A percentile compares a stretch with the other conserved stretches of the same genome.
phyloP scores from a whole-genome alignment of 192 early-diverging fungal species.

The Umbelopsis vinacea region DNA sequence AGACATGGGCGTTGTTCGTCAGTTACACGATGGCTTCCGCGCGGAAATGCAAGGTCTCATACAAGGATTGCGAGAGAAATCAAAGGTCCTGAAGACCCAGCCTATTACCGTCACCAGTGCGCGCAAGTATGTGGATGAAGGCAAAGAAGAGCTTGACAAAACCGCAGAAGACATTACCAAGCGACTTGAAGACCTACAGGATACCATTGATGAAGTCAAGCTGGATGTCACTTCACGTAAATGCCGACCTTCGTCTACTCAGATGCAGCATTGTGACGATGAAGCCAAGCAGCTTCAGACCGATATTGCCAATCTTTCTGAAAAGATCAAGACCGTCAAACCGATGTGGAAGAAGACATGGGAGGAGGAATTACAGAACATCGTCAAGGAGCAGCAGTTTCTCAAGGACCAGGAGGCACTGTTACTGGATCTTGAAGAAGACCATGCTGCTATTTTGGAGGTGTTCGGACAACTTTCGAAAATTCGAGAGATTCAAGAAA shows the following conservation, averaged over 20 bases:
- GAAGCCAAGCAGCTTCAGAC: constrained; percentile 50
- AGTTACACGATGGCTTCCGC: constrained; percentile 54
- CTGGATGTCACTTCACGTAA: constrained; percentile 69
- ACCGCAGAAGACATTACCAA: constrained; percentile 51
- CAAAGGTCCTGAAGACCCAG: constrained; percentile 31
- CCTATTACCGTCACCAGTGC: constrained; percentile 26
- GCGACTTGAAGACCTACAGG: constrained; percentile 66
- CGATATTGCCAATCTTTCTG: constrained; percentile 50
- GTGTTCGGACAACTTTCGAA: constrained; percentile 62
- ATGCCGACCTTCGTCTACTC: constrained; percentile 56
- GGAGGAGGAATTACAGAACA: constrained; percentile 78
- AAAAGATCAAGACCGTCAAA: constrained; percentile 61
- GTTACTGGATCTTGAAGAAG: constrained; percentile 67
- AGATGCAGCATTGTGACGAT: constrained; percentile 52
- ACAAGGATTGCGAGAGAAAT: constrained; percentile 54
- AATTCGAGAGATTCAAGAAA: constrained; percentile 56
- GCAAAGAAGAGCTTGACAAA: constrained; percentile 53
- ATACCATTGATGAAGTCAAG: constrained; percentile 71
- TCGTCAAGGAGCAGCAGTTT: constrained; percentile 76
- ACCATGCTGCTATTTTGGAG: constrained; percentile 54
- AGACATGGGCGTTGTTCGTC: constrained; percentile 51
- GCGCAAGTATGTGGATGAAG: constrained; percentile 54
- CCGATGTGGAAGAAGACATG: constrained; percentile 78
- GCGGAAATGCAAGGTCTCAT: constrained; percentile 69
- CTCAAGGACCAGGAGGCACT: constrained; percentile 75